Conservation (phyloP, 2,329 filamentous ascomycete genomes). For the Fusarium domesticum region DNA sequence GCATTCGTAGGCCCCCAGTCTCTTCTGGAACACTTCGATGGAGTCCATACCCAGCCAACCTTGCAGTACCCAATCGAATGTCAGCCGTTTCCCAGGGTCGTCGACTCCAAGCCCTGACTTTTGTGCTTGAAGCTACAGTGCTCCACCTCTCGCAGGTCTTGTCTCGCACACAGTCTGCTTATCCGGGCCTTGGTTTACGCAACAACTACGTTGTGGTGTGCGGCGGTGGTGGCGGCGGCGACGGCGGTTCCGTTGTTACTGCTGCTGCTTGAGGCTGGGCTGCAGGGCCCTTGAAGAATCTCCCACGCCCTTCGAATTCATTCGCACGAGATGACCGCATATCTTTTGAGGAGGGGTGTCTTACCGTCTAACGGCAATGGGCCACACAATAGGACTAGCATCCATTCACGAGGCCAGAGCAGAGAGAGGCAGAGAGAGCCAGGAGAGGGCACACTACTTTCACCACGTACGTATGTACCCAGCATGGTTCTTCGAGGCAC, state of each 20-base stretch:
- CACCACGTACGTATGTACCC: background rate
- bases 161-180: background rate
- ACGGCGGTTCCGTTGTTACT: too few relatives aligned
- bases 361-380: background rate
- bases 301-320: background rate
- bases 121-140: constrained; percentile 2
- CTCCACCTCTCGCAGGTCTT: background rate
- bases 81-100: constrained; percentile 10
- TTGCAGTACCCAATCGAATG: constrained; percentile 15
- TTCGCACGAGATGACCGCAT: background rate
- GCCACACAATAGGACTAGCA: background rate
- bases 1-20: constrained; percentile 5
- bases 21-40: constrained; percentile 21
- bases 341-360: background rate
- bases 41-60: constrained; percentile 7
- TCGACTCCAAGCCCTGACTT: constrained; percentile 18
- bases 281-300: background rate
- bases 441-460: background rate
- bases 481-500: background rate
- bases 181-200: background rate
- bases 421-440: background rate
- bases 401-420: background rate
- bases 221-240: background rate
- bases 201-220: background rate
- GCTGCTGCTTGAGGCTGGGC: background rate